phyloP scores from a whole-genome alignment of 768 basidiomycete species.

The Boletales sp. region DNA sequence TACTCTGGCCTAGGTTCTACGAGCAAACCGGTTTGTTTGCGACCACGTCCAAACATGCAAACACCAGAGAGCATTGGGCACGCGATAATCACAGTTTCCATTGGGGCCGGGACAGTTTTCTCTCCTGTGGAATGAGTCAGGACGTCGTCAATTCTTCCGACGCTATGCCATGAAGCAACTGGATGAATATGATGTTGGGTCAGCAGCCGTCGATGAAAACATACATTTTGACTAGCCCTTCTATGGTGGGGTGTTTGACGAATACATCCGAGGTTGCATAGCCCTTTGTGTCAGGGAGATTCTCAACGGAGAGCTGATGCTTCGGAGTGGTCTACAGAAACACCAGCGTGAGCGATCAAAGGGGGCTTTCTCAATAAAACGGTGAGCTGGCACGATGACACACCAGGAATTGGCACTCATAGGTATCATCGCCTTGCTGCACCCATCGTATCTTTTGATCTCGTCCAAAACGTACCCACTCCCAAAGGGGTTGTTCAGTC shows the following conservation, averaged over 20 bases:
- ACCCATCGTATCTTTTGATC: slow-evolving; percentile 30
- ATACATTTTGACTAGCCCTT: slow-evolving; percentile 42
- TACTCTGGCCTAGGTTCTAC: slow-evolving; percentile 32
- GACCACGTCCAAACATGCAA: slow-evolving; percentile 40
- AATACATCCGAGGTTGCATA: slow-evolving; percentile 46
- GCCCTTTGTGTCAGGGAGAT: slow-evolving; percentile 35
- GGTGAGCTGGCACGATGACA: background rate
- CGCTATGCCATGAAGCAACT: slow-evolving; percentile 17
- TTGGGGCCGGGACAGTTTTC: slow-evolving; percentile 33
- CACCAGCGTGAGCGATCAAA: background rate
- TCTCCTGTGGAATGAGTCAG: slow-evolving; percentile 31
- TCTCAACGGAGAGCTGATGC: slow-evolving; percentile 30
- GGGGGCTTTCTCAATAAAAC: background rate
- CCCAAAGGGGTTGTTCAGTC: slow-evolving; percentile 30
- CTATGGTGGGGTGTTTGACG: slow-evolving; percentile 40
- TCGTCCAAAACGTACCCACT: slow-evolving; percentile 29
- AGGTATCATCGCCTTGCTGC: slow-evolving; percentile 34
- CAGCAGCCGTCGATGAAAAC: background rate
- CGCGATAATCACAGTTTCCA: slow-evolving; percentile 26
- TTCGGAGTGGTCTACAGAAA: slow-evolving; percentile 24
- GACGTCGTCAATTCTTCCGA: slow-evolving; percentile 38
- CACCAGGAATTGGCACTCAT: slow-evolving; percentile 39
- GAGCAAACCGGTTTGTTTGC: slow-evolving; percentile 27
- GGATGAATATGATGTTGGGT: too few species aligned
- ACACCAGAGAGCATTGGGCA: slow-evolving; percentile 27